These are phyloP conservation scores for Fraxinus dipetala DNA, from an alignment of 305 asterid genomes.

Conservation along the genomic window DNA sequence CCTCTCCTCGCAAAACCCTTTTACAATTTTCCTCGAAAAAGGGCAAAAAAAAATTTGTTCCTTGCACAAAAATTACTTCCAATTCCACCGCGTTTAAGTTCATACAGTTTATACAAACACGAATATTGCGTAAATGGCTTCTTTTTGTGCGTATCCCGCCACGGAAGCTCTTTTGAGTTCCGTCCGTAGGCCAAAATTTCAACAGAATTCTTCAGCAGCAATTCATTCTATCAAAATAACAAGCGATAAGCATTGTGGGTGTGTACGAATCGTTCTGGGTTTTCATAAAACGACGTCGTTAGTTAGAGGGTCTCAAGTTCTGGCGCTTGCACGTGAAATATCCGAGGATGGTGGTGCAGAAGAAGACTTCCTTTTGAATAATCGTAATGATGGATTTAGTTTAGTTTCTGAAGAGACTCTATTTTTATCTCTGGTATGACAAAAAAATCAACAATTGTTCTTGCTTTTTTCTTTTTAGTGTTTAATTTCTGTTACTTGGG, in stretches of 20 bases:
- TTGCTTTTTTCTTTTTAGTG: neutral
- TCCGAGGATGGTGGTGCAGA: slow-evolving; percentile 40
- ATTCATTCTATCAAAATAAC: slow-evolving; percentile 12
- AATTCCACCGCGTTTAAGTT: neutral
- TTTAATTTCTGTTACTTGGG: neutral
- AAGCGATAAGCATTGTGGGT: slow-evolving; percentile 16
- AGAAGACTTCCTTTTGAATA: slow-evolving; percentile 31
- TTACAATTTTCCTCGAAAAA: neutral
- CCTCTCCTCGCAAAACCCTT: neutral
- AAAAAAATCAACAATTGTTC: neutral
- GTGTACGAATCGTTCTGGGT: slow-evolving; percentile 24
- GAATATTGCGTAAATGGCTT: slow-evolving; percentile 18
- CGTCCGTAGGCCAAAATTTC: slow-evolving; percentile 36
- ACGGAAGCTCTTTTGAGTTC: slow-evolving; percentile 61
- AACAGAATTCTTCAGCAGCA: slow-evolving; percentile 25
- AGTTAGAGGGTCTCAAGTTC: slow-evolving; percentile 32
- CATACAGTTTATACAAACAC: neutral
- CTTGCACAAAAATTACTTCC: neutral
- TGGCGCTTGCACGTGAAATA: slow-evolving; percentile 35
- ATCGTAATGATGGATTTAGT: slow-evolving; percentile 31
- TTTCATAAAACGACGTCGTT: slow-evolving; percentile 26
- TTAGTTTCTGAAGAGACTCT: slow-evolving; percentile 38
- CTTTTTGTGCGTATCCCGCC: slow-evolving; percentile 31
- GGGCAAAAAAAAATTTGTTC: neutral
- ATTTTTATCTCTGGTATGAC: slow-evolving; percentile 46